phyloP scores from a whole-genome alignment of 768 basidiomycete genomes.

The Porpolomopsis calyptriformis region DNA sequence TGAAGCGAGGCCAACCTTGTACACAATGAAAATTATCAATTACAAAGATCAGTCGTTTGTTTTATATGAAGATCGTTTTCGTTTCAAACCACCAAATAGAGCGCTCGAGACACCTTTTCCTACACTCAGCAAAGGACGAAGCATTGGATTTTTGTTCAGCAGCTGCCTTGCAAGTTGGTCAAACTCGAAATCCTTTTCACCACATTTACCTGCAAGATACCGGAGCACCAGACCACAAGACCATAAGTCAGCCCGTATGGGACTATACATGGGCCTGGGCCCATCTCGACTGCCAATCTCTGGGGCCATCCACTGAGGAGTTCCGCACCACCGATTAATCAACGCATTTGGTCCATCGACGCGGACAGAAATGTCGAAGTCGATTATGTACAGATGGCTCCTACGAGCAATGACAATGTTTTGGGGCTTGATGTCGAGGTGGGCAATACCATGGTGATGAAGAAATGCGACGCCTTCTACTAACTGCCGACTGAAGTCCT shows the following conservation, averaged over 20 bases:
- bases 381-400: constrained; percentile 59
- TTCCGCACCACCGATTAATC: constrained; percentile 3
- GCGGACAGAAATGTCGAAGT: constrained; percentile 7
- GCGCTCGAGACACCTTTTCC: not conserved
- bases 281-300: constrained; percentile 4
- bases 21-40: too few relatives aligned
- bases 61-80: too few relatives aligned
- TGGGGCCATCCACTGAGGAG: constrained; percentile 7
- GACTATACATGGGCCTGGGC: constrained; percentile 2
- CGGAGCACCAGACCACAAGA: constrained; percentile 7
- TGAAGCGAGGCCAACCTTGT: too few relatives aligned
- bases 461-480: constrained; percentile 35
- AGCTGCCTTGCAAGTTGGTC: constrained; percentile 2
- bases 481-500: not conserved
- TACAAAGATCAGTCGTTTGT: too few relatives aligned
- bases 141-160: constrained; percentile 1
- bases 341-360: constrained; percentile 6
- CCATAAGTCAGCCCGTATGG: constrained; percentile 9
- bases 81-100: not conserved
- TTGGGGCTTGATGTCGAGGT: constrained; percentile 77
- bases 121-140: constrained; percentile 2
- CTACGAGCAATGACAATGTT: constrained; percentile 64
- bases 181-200: not conserved
- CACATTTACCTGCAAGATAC: constrained; percentile 4
- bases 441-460: constrained; percentile 68